Conservation (phyloP, 2,329 filamentous ascomycete species). For the Cladosporium sp. region DNA sequence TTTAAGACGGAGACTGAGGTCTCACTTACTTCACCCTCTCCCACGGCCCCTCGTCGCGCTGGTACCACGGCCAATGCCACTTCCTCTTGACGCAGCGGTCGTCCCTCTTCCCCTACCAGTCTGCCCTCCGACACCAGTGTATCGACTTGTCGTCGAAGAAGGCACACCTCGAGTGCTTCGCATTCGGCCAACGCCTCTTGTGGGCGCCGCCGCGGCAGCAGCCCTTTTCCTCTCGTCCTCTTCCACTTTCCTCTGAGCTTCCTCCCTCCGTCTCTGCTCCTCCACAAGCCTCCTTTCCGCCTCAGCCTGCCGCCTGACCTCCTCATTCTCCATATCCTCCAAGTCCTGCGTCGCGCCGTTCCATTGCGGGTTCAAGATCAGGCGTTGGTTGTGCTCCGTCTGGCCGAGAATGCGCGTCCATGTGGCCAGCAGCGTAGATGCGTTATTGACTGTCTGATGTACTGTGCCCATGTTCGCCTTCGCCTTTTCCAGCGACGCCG, state of each 20-base stretch:
- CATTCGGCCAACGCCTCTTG: constrained; percentile 29
- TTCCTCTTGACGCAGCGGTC: constrained; percentile 36
- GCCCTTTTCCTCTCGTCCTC: constrained; percentile 52
- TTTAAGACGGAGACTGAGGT: neutral
- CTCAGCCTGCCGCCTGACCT: constrained; percentile 64
- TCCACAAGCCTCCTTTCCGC: constrained; percentile 71
- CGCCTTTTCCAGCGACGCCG: constrained; percentile 64
- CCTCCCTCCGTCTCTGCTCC: constrained; percentile 59
- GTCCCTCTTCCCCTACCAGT: constrained; percentile 49
- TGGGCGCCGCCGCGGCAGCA: constrained; percentile 35
- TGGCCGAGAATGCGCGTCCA: constrained; percentile 96
- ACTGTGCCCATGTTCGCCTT: constrained; percentile 80
- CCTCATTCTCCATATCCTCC: constrained; percentile 78
- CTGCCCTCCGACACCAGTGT: constrained; percentile 40
- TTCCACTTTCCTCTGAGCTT: constrained; percentile 47
- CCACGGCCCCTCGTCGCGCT: constrained; percentile 30
- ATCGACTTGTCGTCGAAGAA: constrained; percentile 29
- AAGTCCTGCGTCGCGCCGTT: constrained; percentile 83
- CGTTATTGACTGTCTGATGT: constrained; percentile 74
- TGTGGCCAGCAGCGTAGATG: constrained; percentile 83
- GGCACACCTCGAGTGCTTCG: constrained; percentile 22
- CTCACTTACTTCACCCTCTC: constrained; percentile 17
- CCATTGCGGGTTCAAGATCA: constrained; percentile 84
- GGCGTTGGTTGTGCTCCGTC: constrained; percentile 91
- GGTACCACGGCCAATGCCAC: constrained; percentile 39